These are phyloP conservation scores for Metarhizium sp. DNA, from an alignment of 2,329 filamentous ascomycete genomes.

Conservation along the genomic window DNA sequence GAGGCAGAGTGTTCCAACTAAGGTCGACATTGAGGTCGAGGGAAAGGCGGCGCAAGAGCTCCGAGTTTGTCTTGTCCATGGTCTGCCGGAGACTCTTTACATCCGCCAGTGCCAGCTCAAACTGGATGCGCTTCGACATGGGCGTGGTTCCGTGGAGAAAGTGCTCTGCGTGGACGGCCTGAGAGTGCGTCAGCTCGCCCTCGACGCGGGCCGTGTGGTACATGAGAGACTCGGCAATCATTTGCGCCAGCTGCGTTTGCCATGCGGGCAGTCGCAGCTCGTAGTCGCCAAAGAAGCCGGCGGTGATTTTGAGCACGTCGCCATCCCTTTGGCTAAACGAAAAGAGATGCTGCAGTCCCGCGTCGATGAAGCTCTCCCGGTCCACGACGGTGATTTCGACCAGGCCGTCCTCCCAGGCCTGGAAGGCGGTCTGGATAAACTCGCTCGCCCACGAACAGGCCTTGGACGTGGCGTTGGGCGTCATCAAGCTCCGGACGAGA, in stretches of 20 bases:
- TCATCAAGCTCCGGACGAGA: background rate
- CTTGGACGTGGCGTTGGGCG: background rate
- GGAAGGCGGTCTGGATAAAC: background rate
- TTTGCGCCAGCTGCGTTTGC: constrained; percentile 14
- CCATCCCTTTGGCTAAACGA: constrained; percentile 16
- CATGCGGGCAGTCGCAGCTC: constrained; percentile 16
- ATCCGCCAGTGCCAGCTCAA: constrained; percentile 16
- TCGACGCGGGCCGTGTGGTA: constrained; percentile 23
- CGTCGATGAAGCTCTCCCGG: constrained; percentile 16
- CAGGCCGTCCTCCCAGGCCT: constrained; percentile 6
- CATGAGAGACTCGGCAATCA: constrained; percentile 22
- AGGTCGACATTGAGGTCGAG: constrained; percentile 21
- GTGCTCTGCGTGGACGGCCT: constrained; percentile 23
- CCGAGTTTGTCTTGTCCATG: constrained; percentile 18
- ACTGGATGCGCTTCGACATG: constrained; percentile 21
- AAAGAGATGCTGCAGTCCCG: constrained; percentile 14
- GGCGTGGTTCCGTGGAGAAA: constrained; percentile 16
- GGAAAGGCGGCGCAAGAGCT: constrained; percentile 24
- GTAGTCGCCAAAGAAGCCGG: constrained; percentile 16
- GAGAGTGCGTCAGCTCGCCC: constrained; percentile 15
- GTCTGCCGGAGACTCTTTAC: constrained; percentile 12
- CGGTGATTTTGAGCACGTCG: constrained; percentile 14
- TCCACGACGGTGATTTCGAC: constrained; percentile 14
- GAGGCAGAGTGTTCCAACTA: constrained; percentile 21
- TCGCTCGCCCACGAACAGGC: background rate